Evolutionary conservation across 1,284 basidiomycete genomes (phyloP).

Genomic region (Neonothopanus nambi): DNA sequence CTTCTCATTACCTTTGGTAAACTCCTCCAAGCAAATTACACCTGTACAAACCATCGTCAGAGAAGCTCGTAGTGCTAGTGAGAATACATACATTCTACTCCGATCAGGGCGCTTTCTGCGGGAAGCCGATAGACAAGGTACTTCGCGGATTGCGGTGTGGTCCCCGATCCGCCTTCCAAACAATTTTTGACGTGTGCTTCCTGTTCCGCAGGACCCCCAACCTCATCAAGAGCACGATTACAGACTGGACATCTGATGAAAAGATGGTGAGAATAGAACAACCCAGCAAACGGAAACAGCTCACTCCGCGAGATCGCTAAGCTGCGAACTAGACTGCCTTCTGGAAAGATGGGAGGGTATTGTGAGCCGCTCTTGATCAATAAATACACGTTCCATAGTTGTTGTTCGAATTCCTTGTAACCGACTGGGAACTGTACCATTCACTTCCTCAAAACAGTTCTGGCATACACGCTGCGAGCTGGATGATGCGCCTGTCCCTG

Average conservation of each 20-base stretch:
- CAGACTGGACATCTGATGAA: conserved; percentile 83
- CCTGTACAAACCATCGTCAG: conserved; percentile 42
- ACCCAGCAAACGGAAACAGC: conserved; percentile 26
- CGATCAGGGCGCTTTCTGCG: conserved; percentile 69
- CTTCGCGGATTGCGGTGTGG: conserved; percentile 67
- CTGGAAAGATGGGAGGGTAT: conserved; percentile 58
- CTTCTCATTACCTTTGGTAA: conserved; percentile 65
- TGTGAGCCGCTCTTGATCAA: conserved; percentile 65
- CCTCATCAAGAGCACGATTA: conserved; percentile 64
- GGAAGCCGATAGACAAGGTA: conserved; percentile 83
- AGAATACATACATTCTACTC: conserved; percentile 68
- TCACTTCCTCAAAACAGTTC: conserved; percentile 72
- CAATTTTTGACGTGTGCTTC: conserved; percentile 82
- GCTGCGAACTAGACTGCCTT: conserved; percentile 74
- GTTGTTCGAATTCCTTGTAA: conserved; percentile 49
- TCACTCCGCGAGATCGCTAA: conserved; percentile 85
- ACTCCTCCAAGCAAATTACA: conserved; percentile 90
- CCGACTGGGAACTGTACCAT: conserved; percentile 57
- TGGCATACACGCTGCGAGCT: conserved; percentile 79
- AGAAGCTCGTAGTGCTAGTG: conserved; percentile 12
- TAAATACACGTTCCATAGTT: conserved; percentile 72
- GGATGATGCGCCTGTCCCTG: conserved; percentile 36
- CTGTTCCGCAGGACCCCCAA: conserved; percentile 66
- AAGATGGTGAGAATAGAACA: conserved; percentile 17
- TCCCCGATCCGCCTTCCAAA: conserved; percentile 74